These are phyloP conservation scores for Chrysosporium queenslandicum DNA, from an alignment of 2,329 filamentous ascomycete genomes.

Conservation along the genomic window DNA sequence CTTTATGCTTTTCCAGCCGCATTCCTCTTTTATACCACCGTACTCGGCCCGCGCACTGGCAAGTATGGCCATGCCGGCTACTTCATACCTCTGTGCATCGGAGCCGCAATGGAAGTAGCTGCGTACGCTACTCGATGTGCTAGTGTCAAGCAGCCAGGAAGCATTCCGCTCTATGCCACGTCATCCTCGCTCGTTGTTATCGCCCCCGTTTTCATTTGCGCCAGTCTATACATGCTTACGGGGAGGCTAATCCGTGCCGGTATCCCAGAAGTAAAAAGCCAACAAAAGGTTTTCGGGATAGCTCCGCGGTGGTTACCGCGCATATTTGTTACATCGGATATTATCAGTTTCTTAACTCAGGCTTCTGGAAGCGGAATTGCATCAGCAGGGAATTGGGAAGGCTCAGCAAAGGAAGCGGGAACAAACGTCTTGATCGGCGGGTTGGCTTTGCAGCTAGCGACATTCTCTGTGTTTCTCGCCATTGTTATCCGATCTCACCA, in stretches of 20 bases:
- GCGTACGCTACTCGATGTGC: constrained; percentile 36
- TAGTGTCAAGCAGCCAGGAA: constrained; percentile 28
- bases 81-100: constrained; percentile 39
- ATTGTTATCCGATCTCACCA: constrained; percentile 35
- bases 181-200: constrained; percentile 39
- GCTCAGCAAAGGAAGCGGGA: constrained; percentile 31
- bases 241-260: constrained; percentile 38
- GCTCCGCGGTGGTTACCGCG: constrained; percentile 35
- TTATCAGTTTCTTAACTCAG: constrained; percentile 40
- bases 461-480: constrained; percentile 35
- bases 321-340: constrained; percentile 40
- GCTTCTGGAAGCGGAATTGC: constrained; percentile 39
- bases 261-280: constrained; percentile 23
- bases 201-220: constrained; percentile 42
- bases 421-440: constrained; percentile 38
- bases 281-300: constrained; percentile 32
- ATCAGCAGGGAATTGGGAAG: constrained; percentile 37
- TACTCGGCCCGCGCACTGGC: constrained; percentile 35
- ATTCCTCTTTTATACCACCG: constrained; percentile 35
- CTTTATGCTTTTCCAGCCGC: constrained; percentile 35
- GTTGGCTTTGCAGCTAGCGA: constrained; percentile 34
- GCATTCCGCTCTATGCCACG: constrained; percentile 34
- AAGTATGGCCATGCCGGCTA: constrained; percentile 24
- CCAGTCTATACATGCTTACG: constrained; percentile 44
- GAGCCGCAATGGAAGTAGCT: constrained; percentile 35